phyloP scores from a whole-genome alignment of 352 stramenopile species.

The Phytophthora crassamura region DNA sequence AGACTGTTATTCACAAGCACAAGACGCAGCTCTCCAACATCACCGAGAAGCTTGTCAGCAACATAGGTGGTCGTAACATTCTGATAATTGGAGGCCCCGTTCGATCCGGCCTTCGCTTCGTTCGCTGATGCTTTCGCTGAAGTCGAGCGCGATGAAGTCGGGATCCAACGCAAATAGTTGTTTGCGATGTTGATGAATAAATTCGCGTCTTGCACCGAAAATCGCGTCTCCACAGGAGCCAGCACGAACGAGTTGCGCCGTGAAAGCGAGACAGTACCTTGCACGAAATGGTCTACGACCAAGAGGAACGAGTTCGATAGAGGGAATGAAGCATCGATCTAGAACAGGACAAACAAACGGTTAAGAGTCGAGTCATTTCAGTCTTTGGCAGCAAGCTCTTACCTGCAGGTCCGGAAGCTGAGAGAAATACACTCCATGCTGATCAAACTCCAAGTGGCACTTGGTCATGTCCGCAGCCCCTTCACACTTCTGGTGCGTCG shows the following conservation, averaged over 20 bases:
- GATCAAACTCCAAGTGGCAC: constrained; percentile 82
- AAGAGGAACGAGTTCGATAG: constrained; percentile 84
- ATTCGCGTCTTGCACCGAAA: constrained; percentile 87
- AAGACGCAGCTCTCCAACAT: constrained; percentile 85
- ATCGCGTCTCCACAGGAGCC: constrained; percentile 81
- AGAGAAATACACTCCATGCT: constrained; percentile 86
- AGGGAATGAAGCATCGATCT: constrained; percentile 88
- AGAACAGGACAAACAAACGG: constrained; percentile 12
- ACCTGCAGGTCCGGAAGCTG: constrained; percentile 87
- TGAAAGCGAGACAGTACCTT: constrained; percentile 57
- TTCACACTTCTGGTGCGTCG: constrained; percentile 64
- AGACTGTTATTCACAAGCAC: constrained; percentile 91
- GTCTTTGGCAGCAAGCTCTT: constrained; percentile 2
- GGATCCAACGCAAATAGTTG: constrained; percentile 79
- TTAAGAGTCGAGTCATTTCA: not conserved
- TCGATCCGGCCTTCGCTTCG: constrained; percentile 9
- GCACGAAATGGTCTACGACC: constrained; percentile 83
- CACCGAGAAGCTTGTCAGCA: constrained; percentile 83
- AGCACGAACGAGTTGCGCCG: constrained; percentile 83
- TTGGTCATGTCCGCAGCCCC: constrained; percentile 73
- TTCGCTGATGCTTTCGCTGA: constrained; percentile 11
- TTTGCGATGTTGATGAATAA: constrained; percentile 87
- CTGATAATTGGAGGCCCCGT: constrained; percentile 6
- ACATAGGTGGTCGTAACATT: constrained; percentile 41
- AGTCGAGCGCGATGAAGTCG: constrained; percentile 25